Evolutionary conservation across 768 basidiomycete genomes (phyloP), one percentile per base, ranked within the genome.

Genomic region (Brasilioporus rufonigricans): DNA sequence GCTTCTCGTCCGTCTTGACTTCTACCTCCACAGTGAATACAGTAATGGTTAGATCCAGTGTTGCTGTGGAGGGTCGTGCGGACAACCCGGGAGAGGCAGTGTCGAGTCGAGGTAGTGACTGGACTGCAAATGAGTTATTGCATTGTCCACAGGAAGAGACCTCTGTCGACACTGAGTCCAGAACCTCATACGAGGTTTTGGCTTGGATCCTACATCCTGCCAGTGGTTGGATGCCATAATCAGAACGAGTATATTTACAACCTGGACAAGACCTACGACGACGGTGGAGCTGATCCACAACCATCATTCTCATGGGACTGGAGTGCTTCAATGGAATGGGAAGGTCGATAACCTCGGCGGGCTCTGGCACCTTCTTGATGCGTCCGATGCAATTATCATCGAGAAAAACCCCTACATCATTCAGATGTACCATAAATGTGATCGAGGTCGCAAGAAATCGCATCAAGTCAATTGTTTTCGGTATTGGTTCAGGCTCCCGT

Each of bases 401-500:
- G 35, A 96, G 80, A 67, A 81, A 91, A 21, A 98, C 81, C 57
- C 80, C 83, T 46, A 98, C 82, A 65, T 86, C 78, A 14, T 74
- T 74, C 5, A 98, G 77, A 55, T 84, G 77, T 2, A 79, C 74
- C 87, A 96, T 97, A 73, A 98, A 98, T 0, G 93, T 93, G 48
- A 98, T 85, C 1, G 89, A 91, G 3, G 93, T 92, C 27, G 87
- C 80, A n/a, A 98, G 78, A 69, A 98, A 97, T n/a, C 89, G 83
- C 16, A 88, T 82, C 57, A 98, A 84, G 58, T 96, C 91, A 52
- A 92, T 87, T 5, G 86, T 77, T 23, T 81, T 76, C 0, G 90
- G 91, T 40, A 95, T 84, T 0, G 90, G 82, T 3, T 77, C 74
- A 1, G 86, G 81, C 61, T 95, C 89, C 33, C 95, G 81, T 1